Conservation (phyloP, 306 rosid genomes). For the Sindora glabra region DNA sequence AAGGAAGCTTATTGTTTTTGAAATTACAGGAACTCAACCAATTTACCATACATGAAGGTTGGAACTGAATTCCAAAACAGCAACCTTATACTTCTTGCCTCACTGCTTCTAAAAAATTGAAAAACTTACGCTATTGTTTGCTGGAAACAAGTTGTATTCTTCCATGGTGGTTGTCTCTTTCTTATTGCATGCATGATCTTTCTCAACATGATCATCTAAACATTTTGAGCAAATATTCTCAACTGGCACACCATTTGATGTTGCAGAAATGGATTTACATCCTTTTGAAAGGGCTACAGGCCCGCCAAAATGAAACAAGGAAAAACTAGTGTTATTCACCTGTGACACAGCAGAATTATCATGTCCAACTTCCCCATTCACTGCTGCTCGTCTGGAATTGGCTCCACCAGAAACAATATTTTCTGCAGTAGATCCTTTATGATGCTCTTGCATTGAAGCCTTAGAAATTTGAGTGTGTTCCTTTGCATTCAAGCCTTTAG, state of each 20-base stretch:
- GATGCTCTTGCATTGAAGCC: conserved; percentile 39
- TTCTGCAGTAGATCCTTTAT: conserved; percentile 36
- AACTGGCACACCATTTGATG: conserved; percentile 32
- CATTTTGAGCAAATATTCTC: conserved; percentile 23
- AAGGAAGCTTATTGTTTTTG: conserved; percentile 64
- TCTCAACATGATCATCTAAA: conserved; percentile 39
- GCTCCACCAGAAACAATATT: conserved; percentile 26
- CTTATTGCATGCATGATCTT: conserved; percentile 43
- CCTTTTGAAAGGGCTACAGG: conserved; percentile 80
- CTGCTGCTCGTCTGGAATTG: conserved; percentile 27
- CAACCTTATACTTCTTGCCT: conserved; percentile 55
- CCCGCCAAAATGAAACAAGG: conserved; percentile 90
- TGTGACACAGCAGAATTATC: conserved; percentile 42
- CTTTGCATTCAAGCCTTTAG: conserved; percentile 37
- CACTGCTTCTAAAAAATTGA: conserved; percentile 65
- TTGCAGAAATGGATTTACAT: too few relatives aligned
- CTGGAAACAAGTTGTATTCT: conserved; percentile 93
- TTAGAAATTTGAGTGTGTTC: conserved; percentile 32
- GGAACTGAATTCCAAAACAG: conserved; percentile 53
- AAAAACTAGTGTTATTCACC: conserved; percentile 42
- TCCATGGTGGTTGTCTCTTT: too few relatives aligned
- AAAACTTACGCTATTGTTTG: conserved; percentile 64
- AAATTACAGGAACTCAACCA: conserved; percentile 49
- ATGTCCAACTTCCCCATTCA: conserved; percentile 29
- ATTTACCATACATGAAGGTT: conserved; percentile 44